Conservation (phyloP, 306 rosid genomes). For the Canavalia gladiata region DNA sequence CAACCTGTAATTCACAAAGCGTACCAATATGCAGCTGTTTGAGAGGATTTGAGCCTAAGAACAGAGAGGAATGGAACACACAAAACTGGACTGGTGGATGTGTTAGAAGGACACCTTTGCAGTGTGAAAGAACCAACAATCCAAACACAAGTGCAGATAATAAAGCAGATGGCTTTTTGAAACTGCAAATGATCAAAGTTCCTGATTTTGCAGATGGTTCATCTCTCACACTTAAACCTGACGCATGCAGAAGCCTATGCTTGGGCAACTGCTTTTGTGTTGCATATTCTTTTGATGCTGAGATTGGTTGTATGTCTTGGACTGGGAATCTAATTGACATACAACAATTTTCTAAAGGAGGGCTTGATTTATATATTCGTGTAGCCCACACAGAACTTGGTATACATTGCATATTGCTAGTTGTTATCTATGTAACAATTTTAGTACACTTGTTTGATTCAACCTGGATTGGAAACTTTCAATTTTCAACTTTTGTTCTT, state of each 20-base stretch:
- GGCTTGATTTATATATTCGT: conserved; percentile 47
- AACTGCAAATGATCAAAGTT: conserved; percentile 46
- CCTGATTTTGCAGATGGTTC: conserved; percentile 42
- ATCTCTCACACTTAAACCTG: background rate
- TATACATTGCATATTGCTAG: background rate
- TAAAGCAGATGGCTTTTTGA: conserved; percentile 49
- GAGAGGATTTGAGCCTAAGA: conserved; percentile 59
- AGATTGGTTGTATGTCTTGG: conserved; percentile 51
- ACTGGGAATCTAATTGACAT: conserved; percentile 34
- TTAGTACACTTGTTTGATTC: background rate
- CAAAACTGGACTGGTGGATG: conserved; percentile 58
- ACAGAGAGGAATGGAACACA: conserved; percentile 46
- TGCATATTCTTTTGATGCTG: conserved; percentile 42
- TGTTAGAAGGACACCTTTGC: conserved; percentile 40
- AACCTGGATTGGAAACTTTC: background rate
- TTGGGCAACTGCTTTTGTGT: conserved; percentile 47
- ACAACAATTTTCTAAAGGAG: background rate
- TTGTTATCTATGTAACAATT: background rate
- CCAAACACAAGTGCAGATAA: background rate
- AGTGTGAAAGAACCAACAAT: conserved; percentile 36
- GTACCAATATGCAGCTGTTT: conserved; percentile 60
- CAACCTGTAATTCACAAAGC: conserved; percentile 44
- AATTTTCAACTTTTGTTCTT: background rate
- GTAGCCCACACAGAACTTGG: conserved; percentile 42
- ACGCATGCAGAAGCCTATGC: conserved; percentile 38